phyloP scores from a whole-genome alignment of 257 asterid genomes.

The Nicotiana knightiana region DNA sequence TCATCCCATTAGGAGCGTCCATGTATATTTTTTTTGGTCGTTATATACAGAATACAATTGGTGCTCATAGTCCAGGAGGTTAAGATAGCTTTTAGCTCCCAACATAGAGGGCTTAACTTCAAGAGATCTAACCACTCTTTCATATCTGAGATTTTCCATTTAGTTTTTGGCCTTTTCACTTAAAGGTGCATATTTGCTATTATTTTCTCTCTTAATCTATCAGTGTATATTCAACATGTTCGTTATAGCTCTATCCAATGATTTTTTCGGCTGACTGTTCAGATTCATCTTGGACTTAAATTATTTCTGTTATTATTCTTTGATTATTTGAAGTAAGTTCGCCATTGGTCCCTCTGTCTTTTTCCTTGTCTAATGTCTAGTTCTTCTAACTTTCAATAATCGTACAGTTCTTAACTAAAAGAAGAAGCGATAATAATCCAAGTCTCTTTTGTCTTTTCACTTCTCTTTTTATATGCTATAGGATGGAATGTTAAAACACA shows the following conservation, averaged over 20 bases:
- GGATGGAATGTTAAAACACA: slow-evolving; percentile 98
- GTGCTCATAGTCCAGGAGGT: neutral
- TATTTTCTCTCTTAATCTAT: neutral
- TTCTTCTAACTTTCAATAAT: neutral
- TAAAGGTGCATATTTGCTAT: neutral
- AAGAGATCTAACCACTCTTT: neutral
- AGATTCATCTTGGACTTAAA: neutral
- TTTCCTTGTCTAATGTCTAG: neutral
- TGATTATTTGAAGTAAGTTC: neutral
- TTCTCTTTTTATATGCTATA: slow-evolving; percentile 15
- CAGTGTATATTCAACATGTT: neutral
- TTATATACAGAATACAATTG: neutral
- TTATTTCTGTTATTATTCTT: neutral
- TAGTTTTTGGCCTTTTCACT: neutral
- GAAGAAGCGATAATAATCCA: neutral
- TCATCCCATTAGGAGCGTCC: neutral
- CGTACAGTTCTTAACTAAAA: neutral
- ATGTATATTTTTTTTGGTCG: neutral
- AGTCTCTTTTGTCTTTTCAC: neutral
- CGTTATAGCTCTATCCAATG: neutral
- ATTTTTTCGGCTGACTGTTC: neutral
- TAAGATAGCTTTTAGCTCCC: neutral
- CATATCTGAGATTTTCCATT: neutral
- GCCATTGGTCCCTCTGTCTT: neutral
- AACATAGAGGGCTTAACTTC: neutral